These are phyloP conservation scores for Micractinium sp. DNA, from an alignment of 139 green algal genomes.

Conservation along the genomic window DNA sequence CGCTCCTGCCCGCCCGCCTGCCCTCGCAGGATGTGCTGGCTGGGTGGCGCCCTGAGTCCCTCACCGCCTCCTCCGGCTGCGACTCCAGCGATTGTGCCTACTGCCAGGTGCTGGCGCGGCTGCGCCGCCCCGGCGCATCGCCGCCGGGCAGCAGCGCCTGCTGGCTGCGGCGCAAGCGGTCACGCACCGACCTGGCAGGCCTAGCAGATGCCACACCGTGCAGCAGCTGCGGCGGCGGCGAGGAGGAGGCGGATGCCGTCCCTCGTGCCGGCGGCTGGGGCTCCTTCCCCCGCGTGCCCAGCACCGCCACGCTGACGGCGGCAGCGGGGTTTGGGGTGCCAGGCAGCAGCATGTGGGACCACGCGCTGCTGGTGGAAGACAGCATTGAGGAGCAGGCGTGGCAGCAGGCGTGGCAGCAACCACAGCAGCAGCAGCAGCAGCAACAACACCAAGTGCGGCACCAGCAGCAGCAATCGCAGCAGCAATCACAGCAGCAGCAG, in stretches of 20 bases:
- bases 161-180: conserved; percentile 43
- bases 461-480: background rate
- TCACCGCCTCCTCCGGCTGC: conserved; percentile 28
- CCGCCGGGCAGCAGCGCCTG: background rate
- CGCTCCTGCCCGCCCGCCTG: background rate
- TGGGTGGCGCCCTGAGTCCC: background rate
- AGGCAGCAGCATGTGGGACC: conserved; percentile 37
- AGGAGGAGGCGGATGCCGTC: background rate
- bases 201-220: background rate
- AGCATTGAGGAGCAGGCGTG: background rate
- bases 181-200: background rate
- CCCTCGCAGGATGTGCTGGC: background rate
- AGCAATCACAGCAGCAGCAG: background rate
- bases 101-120: conserved; percentile 18
- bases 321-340: background rate
- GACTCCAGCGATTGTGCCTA: conserved; percentile 40
- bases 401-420: background rate
- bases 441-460: background rate
- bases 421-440: background rate
- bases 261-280: background rate
- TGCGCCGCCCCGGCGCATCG: background rate
- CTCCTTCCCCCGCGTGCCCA: background rate
- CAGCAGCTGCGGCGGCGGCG: conserved; percentile 13
- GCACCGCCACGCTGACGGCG: background rate
- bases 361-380: conserved; percentile 17